These are phyloP conservation scores for Cercophora samala DNA, from an alignment of 495 filamentous ascomycete genomes.

Conservation along the genomic window DNA sequence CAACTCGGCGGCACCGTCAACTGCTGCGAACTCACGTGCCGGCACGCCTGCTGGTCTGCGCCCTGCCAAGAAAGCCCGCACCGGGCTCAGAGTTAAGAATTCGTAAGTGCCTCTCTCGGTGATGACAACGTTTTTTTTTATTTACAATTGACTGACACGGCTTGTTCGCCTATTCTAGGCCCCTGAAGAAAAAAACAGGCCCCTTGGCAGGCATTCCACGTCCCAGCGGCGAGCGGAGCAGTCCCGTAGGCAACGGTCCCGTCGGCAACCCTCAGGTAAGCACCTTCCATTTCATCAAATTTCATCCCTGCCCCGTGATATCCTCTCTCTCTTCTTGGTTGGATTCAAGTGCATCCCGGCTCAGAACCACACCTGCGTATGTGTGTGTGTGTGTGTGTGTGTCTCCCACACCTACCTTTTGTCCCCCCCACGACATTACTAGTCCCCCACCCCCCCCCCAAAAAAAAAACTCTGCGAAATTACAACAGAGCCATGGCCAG, in stretches of 20 bases:
- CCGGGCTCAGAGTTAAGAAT: constrained; percentile 60
- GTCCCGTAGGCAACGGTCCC: constrained; percentile 44
- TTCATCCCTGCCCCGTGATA: not conserved
- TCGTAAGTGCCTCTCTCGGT: constrained; percentile 55
- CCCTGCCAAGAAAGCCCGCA: constrained; percentile 54
- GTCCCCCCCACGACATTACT: not conserved
- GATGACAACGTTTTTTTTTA: not conserved
- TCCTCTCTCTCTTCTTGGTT: too few species aligned
- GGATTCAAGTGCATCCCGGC: constrained; percentile 14
- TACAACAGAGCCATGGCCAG: constrained; percentile 2
- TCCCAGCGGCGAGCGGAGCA: constrained; percentile 48
- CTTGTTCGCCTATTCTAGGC: constrained; percentile 33
- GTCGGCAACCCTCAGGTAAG: constrained; percentile 44
- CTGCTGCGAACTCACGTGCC: constrained; percentile 50
- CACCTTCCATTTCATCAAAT: not conserved
- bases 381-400: not conserved
- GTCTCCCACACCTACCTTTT: not conserved
- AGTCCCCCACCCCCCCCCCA: too few species aligned
- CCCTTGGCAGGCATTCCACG: constrained; percentile 52
- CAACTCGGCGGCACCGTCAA: constrained; percentile 39
- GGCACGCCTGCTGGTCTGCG: constrained; percentile 52
- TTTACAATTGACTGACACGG: constrained; percentile 15
- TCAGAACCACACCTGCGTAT: not conserved
- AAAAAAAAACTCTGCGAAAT: constrained; percentile 13
- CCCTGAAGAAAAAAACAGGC: constrained; percentile 53